Percentiles rank a stretch among this genome's conserved stretches.
Evolutionary conservation across 1,139 yeast genomes (phyloP).

Genomic region (Pichia sp.): DNA sequence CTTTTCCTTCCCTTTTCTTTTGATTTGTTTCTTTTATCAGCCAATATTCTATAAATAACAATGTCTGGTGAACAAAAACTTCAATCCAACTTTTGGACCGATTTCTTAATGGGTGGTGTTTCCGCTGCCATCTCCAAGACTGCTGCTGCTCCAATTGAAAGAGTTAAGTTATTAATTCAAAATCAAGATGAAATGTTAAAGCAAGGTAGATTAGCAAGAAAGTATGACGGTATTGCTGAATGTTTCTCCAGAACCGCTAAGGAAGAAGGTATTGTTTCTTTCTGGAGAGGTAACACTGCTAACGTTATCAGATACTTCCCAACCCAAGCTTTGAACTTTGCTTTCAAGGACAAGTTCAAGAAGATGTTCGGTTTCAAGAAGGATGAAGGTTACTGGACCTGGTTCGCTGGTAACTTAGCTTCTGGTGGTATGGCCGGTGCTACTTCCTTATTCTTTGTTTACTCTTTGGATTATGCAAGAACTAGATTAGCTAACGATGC

Average conservation of each 20-base stretch:
- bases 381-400: constrained; percentile 57
- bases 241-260: constrained; percentile 68
- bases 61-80: constrained; percentile 22
- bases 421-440: constrained; percentile 85
- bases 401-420: constrained; percentile 76
- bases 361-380: constrained; percentile 69
- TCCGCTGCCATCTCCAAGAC: constrained; percentile 83
- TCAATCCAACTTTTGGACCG: constrained; percentile 36
- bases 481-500: constrained; percentile 82
- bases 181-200: constrained; percentile 80
- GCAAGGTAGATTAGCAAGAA: constrained; percentile 64
- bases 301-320: constrained; percentile 82
- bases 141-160: constrained; percentile 80
- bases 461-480: constrained; percentile 78
- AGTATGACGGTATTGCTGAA: constrained; percentile 61
- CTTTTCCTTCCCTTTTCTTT: neutral
- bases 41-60: constrained; percentile 4
- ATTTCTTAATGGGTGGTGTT: constrained; percentile 74
- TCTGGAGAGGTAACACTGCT: constrained; percentile 86
- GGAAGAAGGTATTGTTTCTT: constrained; percentile 61
- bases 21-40: constrained; percentile 1
- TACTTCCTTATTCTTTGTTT: constrained; percentile 63
- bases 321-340: constrained; percentile 77
- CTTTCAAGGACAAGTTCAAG: constrained; percentile 79
- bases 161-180: constrained; percentile 74